Evolutionary conservation across 2,329 filamentous ascomycete species (phyloP).

Genomic region (Penicillium sp.): DNA sequence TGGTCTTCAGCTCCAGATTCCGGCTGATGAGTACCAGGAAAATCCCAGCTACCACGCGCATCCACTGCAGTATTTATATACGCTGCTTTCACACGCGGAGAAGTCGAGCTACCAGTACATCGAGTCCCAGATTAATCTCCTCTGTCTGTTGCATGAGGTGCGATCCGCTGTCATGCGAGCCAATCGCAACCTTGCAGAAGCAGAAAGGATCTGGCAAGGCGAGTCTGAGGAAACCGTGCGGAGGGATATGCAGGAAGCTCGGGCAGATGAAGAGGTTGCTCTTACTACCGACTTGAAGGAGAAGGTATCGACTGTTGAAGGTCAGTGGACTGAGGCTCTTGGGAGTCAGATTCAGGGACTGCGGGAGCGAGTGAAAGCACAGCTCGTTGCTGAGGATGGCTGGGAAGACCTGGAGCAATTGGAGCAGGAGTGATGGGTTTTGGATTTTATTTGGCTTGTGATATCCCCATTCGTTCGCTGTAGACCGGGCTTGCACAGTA

Average conservation of each 20-base stretch:
- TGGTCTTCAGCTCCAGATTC: conserved; percentile 70
- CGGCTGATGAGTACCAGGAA: conserved; percentile 69
- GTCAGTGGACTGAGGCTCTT: conserved; percentile 84
- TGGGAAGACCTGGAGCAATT: conserved; percentile 73
- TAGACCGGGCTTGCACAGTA: conserved; percentile 13
- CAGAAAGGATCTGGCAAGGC: conserved; percentile 52
- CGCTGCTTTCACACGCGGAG: conserved; percentile 76
- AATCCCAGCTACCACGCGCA: conserved; percentile 75
- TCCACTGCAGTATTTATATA: conserved; percentile 86
- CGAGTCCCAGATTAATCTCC: conserved; percentile 83
- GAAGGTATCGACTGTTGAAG: conserved; percentile 83
- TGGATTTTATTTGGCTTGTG: conserved; percentile 13
- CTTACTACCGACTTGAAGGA: conserved; percentile 87
- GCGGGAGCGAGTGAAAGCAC: conserved; percentile 67
- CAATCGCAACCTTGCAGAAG: conserved; percentile 62
- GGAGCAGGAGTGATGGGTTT: conserved; percentile 37
- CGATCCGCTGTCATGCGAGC: conserved; percentile 71
- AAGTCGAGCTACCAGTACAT: conserved; percentile 97
- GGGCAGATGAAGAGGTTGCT: conserved; percentile 60
- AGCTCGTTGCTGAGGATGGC: conserved; percentile 70
- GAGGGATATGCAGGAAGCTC: conserved; percentile 53
- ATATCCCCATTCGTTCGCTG: conserved; percentile 24
- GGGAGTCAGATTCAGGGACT: conserved; percentile 68
- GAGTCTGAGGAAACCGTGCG: conserved; percentile 41
- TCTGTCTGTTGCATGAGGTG: conserved; percentile 87